phyloP scores from a whole-genome alignment of 257 asterid genomes.

The Agastache rugosa region DNA sequence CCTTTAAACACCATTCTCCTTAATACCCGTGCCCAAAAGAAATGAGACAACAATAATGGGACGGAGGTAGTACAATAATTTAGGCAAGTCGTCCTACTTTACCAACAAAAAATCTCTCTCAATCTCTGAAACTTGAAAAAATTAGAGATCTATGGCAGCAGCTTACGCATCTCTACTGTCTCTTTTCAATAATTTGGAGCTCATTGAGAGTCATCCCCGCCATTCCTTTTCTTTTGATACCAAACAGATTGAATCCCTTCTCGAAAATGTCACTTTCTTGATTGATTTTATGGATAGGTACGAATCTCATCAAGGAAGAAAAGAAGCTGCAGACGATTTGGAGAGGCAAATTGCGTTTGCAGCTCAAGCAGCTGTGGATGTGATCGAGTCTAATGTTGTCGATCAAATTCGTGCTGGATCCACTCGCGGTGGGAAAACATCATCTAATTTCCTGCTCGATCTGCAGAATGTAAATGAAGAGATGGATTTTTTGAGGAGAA shows the following conservation, averaged over 20 bases:
- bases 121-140: not conserved
- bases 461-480: not conserved
- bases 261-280: not conserved
- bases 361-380: not conserved
- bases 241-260: not conserved
- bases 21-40: too few relatives aligned
- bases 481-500: not conserved
- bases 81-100: not conserved
- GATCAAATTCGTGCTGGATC: not conserved
- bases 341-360: not conserved
- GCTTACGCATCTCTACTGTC: constrained; percentile 3
- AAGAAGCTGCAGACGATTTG: not conserved
- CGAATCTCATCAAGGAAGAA: not conserved
- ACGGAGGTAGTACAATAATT: too few relatives aligned
- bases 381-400: not conserved
- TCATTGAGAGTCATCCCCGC: not conserved
- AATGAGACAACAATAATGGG: too few relatives aligned
- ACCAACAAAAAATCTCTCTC: too few relatives aligned
- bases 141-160: not conserved
- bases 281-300: not conserved
- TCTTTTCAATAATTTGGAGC: not conserved
- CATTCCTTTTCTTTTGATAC: not conserved
- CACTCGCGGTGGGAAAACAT: not conserved
- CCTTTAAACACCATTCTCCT: too few relatives aligned
- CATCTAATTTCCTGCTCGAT: not conserved